A percentile compares a stretch with the other conserved stretches of the same genome.
These are phyloP conservation scores for Paragyromitra xinjiangensis DNA, from an alignment of 495 filamentous ascomycete genomes.

Conservation along the genomic window DNA sequence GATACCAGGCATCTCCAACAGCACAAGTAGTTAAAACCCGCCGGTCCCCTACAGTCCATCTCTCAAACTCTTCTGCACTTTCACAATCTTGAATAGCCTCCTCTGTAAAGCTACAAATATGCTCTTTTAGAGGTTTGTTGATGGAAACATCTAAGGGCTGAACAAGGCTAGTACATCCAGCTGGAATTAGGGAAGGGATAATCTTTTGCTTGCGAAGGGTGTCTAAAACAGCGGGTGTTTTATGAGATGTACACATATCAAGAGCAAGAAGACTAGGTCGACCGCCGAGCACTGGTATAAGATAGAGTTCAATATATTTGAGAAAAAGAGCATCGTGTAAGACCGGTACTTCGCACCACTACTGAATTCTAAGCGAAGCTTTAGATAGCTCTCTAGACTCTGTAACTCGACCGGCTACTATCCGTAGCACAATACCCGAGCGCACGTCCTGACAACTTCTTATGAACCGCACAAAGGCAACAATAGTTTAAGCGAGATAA, in stretches of 20 bases:
- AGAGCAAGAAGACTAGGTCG: constrained; percentile 19
- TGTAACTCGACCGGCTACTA: no score
- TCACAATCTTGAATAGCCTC: constrained; percentile 24
- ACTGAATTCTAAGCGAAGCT: no score
- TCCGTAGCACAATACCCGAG: no score
- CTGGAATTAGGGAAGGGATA: constrained; percentile 7
- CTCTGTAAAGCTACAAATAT: constrained; percentile 13
- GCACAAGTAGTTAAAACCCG: background rate
- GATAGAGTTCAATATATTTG: background rate
- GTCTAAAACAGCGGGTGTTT: constrained; percentile 1
- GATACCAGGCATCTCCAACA: constrained; percentile 16
- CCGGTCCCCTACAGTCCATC: background rate
- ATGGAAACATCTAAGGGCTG: constrained; percentile 30
- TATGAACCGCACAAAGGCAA: no score
- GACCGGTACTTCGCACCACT: no score
- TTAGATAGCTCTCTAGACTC: no score
- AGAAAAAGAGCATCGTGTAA: constrained; percentile 16
- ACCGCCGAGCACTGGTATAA: background rate
- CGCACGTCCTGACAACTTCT: no score
- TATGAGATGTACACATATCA: constrained; percentile 9
- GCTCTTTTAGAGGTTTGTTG: constrained; percentile 27
- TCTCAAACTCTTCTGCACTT: constrained; percentile 14
- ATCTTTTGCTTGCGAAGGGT: background rate
- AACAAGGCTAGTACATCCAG: constrained; percentile 19
- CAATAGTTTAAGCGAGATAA: no score